Evolutionary conservation across 495 filamentous ascomycete genomes (phyloP).

Genomic region (Aspergillus saccharolyticus): DNA sequence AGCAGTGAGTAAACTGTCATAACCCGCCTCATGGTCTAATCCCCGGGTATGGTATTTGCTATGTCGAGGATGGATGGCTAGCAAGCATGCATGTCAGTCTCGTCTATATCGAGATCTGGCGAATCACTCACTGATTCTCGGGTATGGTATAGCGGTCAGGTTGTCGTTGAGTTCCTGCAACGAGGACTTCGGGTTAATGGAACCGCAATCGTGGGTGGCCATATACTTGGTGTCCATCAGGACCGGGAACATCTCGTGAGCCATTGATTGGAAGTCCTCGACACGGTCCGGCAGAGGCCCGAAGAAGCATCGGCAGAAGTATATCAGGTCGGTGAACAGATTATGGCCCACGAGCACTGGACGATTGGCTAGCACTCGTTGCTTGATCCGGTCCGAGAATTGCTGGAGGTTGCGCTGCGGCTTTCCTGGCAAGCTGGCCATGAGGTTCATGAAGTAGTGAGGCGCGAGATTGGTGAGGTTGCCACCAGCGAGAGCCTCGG

Average conservation of each 20-base stretch:
- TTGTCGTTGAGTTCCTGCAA: constrained; percentile 46
- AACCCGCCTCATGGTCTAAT: constrained; percentile 63
- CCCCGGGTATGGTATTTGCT: constrained; percentile 42
- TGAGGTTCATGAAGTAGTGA: constrained; percentile 30
- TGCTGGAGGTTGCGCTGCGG: constrained; percentile 28
- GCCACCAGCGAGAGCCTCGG: constrained; percentile 62
- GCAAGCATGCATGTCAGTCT: background rate
- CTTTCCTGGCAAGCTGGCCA: constrained; percentile 37
- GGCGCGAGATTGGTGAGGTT: constrained; percentile 48
- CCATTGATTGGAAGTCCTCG: constrained; percentile 51
- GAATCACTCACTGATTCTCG: constrained; percentile 41
- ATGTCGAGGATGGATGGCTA: constrained; percentile 35
- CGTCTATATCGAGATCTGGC: background rate
- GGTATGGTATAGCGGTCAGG: constrained; percentile 32
- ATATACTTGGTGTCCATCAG: constrained; percentile 79
- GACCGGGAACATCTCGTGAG: constrained; percentile 58
- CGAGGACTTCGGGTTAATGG: constrained; percentile 45
- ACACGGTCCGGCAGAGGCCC: constrained; percentile 57
- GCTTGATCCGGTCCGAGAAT: constrained; percentile 26
- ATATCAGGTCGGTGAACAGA: constrained; percentile 66
- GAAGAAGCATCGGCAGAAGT: constrained; percentile 66
- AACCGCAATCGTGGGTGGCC: constrained; percentile 51
- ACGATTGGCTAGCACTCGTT: constrained; percentile 38
- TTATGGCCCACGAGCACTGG: constrained; percentile 72
- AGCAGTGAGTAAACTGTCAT: constrained; percentile 67